These are phyloP conservation scores for Ceratorhiza oryzae-sativae DNA, from an alignment of 1,284 basidiomycete genomes.

Conservation along the genomic window DNA sequence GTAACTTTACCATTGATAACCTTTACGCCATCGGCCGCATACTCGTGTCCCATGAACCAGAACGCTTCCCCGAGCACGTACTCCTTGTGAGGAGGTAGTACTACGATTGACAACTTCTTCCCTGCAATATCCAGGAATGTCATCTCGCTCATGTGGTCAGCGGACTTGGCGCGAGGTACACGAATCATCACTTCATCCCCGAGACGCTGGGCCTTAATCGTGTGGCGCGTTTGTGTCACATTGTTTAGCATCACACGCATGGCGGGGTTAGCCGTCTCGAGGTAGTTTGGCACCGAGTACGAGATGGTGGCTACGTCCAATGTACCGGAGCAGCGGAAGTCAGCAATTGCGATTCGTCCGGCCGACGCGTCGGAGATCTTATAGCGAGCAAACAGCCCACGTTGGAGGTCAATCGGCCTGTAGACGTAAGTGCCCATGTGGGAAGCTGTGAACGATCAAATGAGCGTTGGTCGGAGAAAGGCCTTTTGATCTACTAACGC, in stretches of 20 bases:
- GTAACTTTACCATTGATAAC: constrained; percentile 46
- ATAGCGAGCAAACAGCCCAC: constrained; percentile 44
- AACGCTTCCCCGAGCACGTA: constrained; percentile 20
- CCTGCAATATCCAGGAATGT: constrained; percentile 46
- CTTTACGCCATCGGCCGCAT: constrained; percentile 44
- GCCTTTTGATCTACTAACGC: neutral
- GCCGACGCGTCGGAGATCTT: constrained; percentile 48
- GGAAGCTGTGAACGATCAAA: constrained; percentile 11
- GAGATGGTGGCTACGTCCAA: constrained; percentile 50
- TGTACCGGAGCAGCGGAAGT: constrained; percentile 13
- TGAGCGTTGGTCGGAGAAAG: neutral
- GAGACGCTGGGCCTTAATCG: constrained; percentile 45
- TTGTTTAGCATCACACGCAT: constrained; percentile 43
- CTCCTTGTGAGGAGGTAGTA: constrained; percentile 44
- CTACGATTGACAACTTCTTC: constrained; percentile 45
- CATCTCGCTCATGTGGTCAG: constrained; percentile 41
- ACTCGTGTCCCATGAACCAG: neutral
- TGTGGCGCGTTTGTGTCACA: constrained; percentile 24
- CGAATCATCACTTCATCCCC: constrained; percentile 48
- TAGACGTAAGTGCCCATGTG: constrained; percentile 43
- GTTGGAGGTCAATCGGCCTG: constrained; percentile 44
- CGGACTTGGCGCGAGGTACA: constrained; percentile 45
- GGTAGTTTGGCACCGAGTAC: constrained; percentile 51
- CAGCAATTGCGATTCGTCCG: constrained; percentile 47
- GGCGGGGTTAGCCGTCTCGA: constrained; percentile 46